These are phyloP conservation scores for Antitrichia curtipendula DNA, from an alignment of 225 moss, liverwort and hornwort genomes.

Conservation along the genomic window DNA sequence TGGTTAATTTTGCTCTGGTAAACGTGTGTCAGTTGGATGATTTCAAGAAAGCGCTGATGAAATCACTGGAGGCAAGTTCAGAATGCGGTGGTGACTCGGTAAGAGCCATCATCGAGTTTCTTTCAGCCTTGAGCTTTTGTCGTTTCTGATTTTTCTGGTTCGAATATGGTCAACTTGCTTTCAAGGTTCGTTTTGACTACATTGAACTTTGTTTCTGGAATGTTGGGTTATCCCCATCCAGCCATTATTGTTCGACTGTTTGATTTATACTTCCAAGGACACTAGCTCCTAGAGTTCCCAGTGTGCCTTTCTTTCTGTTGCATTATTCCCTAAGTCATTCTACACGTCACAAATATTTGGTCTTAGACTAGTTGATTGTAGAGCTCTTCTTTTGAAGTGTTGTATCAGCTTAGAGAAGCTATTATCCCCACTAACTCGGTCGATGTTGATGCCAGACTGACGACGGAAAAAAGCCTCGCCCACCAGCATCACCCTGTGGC, in stretches of 20 bases:
- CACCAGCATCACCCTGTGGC: slow-evolving; percentile 1
- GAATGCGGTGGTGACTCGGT: slow-evolving; percentile 9
- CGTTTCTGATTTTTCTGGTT: background rate
- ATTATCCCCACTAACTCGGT: background rate
- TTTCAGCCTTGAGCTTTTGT: background rate
- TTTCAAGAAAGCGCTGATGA: slow-evolving; percentile 27
- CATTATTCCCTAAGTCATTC: background rate
- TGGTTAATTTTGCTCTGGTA: background rate
- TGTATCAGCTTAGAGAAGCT: background rate
- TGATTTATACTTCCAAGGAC: background rate
- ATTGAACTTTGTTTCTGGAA: background rate
- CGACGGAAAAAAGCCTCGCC: background rate
- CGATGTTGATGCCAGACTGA: background rate
- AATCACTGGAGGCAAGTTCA: slow-evolving; percentile 29
- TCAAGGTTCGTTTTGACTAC: background rate
- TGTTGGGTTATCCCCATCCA: background rate
- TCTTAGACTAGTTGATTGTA: background rate
- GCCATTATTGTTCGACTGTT: background rate
- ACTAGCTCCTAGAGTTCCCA: background rate
- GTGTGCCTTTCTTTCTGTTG: background rate
- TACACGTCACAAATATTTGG: background rate
- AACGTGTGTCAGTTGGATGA: slow-evolving; percentile 21
- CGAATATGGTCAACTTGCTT: background rate
- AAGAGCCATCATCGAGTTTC: background rate
- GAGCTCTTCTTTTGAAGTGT: background rate